phyloP scores from a whole-genome alignment of 306 rosid species.

The Malus orientalis region DNA sequence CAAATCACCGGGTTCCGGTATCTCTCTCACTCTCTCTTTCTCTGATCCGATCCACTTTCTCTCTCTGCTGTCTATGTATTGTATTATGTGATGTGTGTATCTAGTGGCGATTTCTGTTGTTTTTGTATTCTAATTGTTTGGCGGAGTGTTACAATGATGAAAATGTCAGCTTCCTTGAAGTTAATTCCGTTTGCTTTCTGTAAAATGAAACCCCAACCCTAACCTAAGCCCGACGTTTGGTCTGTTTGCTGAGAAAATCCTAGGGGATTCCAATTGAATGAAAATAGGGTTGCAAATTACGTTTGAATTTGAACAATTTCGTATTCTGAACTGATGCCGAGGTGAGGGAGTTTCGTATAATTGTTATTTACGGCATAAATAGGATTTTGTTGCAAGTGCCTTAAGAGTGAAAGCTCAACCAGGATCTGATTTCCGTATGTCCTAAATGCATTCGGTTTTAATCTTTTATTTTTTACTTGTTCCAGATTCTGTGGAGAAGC shows the following conservation, averaged over 20 bases:
- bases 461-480: constrained; percentile 5
- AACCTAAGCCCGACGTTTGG: constrained; percentile 12
- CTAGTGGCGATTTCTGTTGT: background rate
- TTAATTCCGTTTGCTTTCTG: background rate
- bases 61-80: constrained; percentile 4
- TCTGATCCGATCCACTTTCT: constrained; percentile 62
- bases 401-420: background rate
- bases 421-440: background rate
- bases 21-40: constrained; percentile 1
- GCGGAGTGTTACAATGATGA: background rate
- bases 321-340: background rate
- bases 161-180: background rate
- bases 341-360: background rate
- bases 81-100: background rate
- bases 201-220: constrained; percentile 25
- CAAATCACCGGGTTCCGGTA: constrained; percentile 65
- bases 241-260: constrained; percentile 3
- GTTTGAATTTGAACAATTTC: background rate
- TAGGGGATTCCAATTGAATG: background rate
- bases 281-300: background rate
- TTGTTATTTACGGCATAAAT: background rate
- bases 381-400: background rate
- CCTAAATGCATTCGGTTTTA: background rate
- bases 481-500: constrained; percentile 75
- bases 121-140: background rate